Percentiles rank a stretch among this genome's conserved stretches.
Evolutionary conservation across 495 filamentous ascomycete genomes (phyloP).

Genomic region (Chaetomium cochliodes): DNA sequence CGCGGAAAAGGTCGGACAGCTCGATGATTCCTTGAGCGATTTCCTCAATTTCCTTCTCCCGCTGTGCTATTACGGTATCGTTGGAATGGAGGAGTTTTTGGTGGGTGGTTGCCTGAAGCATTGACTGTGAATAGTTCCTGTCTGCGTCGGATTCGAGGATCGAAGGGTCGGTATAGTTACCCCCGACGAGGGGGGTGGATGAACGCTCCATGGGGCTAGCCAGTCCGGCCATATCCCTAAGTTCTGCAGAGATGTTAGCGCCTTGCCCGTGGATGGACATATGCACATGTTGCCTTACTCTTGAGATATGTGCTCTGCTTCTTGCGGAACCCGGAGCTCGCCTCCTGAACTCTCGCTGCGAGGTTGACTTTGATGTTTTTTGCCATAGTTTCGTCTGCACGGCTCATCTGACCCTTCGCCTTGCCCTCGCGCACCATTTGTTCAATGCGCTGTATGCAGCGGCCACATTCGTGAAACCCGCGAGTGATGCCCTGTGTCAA

Average conservation of each 20-base stretch:
- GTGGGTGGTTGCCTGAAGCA: slow-evolving; percentile 66
- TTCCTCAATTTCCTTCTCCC: slow-evolving; percentile 95
- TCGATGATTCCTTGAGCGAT: slow-evolving; percentile 98
- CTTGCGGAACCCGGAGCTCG: slow-evolving; percentile 89
- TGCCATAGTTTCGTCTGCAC: slow-evolving; percentile 90
- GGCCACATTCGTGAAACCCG: slow-evolving; percentile 85
- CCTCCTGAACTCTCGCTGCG: slow-evolving; percentile 83
- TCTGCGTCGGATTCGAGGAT: slow-evolving; percentile 88
- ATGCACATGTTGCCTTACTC: slow-evolving; percentile 54
- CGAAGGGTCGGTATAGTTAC: slow-evolving; percentile 62
- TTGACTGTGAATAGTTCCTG: slow-evolving; percentile 85
- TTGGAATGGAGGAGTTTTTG: slow-evolving; percentile 70
- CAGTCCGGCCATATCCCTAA: slow-evolving; percentile 67
- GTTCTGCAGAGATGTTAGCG: slow-evolving; percentile 54
- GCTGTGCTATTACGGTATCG: slow-evolving; percentile 82
- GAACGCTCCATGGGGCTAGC: slow-evolving; percentile 49
- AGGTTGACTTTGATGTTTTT: slow-evolving; percentile 91
- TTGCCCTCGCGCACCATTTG: slow-evolving; percentile 75
- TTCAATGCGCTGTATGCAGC: slow-evolving; percentile 81
- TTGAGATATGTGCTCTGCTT: slow-evolving; percentile 96
- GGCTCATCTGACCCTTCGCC: slow-evolving; percentile 63
- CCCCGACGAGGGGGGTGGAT: slow-evolving; percentile 56
- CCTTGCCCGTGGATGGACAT: neutral
- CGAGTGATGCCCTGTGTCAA: slow-evolving; percentile 87
- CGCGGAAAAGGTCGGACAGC: slow-evolving; percentile 91